phyloP scores from a whole-genome alignment of 805 yeast genomes.

The Saccharomyces eubayanus region DNA sequence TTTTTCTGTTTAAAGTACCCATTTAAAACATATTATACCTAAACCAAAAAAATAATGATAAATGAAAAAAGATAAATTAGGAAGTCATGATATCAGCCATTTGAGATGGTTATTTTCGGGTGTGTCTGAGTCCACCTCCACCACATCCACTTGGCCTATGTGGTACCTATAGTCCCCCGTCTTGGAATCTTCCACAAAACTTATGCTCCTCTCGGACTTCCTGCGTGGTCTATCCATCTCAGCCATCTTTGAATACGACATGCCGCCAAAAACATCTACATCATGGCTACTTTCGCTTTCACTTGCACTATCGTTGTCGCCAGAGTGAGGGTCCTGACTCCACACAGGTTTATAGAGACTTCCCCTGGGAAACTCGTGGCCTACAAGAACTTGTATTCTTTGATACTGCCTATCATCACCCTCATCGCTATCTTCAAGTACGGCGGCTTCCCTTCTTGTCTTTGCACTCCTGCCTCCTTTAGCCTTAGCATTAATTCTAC shows the following conservation, averaged over 20 bases:
- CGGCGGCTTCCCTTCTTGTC: not conserved
- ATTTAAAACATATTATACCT: not conserved
- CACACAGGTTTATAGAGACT: not conserved
- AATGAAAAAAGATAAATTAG: not conserved
- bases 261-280: slow-evolving; percentile 1
- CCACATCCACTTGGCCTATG: slow-evolving; percentile 12
- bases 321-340: slow-evolving; percentile 9
- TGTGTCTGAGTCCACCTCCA: slow-evolving; percentile 19
- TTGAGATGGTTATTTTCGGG: slow-evolving; percentile 16
- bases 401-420: not conserved
- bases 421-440: slow-evolving; percentile 1
- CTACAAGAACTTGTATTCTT: not conserved
- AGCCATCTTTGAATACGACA: slow-evolving; percentile 4
- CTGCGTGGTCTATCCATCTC: slow-evolving; percentile 18
- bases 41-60: not conserved
- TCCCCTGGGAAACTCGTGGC: not conserved
- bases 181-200: slow-evolving; percentile 22
- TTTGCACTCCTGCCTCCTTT: not conserved
- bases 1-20: not conserved
- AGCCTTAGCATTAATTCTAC: not conserved
- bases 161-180: slow-evolving; percentile 15
- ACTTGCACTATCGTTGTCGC: slow-evolving; percentile 7
- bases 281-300: slow-evolving; percentile 9
- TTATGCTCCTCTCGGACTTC: slow-evolving; percentile 21
- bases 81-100: slow-evolving; percentile 7